Evolutionary conservation across 2,329 filamentous ascomycete species (phyloP).

Genomic region (Paraphaeosphaeria minitans): DNA sequence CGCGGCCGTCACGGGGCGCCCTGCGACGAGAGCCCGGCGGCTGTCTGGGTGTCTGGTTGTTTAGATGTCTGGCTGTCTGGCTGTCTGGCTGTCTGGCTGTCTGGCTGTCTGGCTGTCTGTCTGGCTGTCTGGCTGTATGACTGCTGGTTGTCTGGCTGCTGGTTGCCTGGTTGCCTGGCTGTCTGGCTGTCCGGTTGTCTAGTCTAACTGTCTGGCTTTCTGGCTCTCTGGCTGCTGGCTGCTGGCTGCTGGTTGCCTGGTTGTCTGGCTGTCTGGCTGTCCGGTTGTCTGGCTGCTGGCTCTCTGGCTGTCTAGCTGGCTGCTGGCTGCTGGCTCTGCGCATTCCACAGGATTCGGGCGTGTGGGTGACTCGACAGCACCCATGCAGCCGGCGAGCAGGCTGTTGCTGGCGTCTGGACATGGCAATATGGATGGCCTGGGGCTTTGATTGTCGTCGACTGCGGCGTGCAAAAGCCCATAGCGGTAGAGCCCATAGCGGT

Average conservation of each 20-base stretch:
- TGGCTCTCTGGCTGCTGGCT: too few relatives aligned
- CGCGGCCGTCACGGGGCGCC: not conserved
- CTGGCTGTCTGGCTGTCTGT: too few relatives aligned
- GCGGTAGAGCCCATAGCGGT: too few relatives aligned
- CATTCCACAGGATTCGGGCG: conserved; percentile 10
- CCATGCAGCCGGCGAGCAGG: not conserved
- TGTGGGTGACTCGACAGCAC: conserved; percentile 13
- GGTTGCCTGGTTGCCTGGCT: too few relatives aligned
- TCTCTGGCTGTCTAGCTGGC: not conserved
- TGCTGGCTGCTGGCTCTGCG: not conserved
- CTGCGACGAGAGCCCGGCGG: not conserved
- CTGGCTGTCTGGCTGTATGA: not conserved
- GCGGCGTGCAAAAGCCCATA: not conserved
- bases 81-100: too few relatives aligned
- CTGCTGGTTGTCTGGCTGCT: too few relatives aligned
- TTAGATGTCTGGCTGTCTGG: too few relatives aligned
- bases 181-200: not conserved
- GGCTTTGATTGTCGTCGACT: not conserved
- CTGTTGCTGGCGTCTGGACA: conserved; percentile 3
- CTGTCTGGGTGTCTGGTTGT: not conserved
- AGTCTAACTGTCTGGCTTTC: not conserved
- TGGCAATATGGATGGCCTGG: conserved; percentile 12
- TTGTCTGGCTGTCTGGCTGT: not conserved
- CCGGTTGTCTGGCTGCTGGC: not conserved
- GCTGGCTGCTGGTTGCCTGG: not conserved